A percentile compares a stretch with the other conserved stretches of the same genome.
Conservation (phyloP, 2,329 filamentous ascomycete genomes). For the Alternaria rosae region DNA sequence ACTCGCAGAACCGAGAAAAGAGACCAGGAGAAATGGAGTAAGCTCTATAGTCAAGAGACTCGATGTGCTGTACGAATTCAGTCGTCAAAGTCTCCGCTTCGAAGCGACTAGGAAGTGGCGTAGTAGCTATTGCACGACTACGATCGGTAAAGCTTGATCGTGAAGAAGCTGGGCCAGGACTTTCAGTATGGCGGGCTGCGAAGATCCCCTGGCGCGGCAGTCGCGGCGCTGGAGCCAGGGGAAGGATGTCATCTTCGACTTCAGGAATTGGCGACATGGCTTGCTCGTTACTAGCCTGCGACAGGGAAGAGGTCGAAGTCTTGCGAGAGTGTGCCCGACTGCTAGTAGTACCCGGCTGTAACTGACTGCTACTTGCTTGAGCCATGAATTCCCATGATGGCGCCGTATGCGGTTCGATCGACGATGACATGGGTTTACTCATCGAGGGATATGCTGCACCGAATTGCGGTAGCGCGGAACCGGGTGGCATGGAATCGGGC, state of each 20-base stretch:
- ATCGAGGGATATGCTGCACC: conserved; percentile 24
- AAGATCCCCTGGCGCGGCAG: conserved; percentile 44
- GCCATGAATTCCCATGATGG: conserved; percentile 49
- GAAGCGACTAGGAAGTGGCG: conserved; percentile 44
- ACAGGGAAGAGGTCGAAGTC: conserved; percentile 45
- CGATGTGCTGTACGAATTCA: conserved; percentile 43
- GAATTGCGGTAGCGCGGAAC: conserved; percentile 33
- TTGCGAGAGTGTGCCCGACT: conserved; percentile 37
- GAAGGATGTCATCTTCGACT: conserved; percentile 39
- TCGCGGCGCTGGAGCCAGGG: conserved; percentile 34
- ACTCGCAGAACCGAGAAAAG: conserved; percentile 42
- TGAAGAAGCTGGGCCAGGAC: conserved; percentile 34
- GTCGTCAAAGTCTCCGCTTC: conserved; percentile 47
- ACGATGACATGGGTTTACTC: conserved; percentile 31
- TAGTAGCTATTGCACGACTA: conserved; percentile 41
- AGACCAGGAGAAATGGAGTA: conserved; percentile 35
- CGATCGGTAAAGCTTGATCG: conserved; percentile 43
- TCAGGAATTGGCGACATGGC: conserved; percentile 38
- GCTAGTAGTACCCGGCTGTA: conserved; percentile 29
- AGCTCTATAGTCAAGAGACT: conserved; percentile 31
- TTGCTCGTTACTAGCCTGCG: conserved; percentile 39
- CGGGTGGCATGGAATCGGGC: conserved; percentile 41
- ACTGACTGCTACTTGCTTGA: conserved; percentile 27
- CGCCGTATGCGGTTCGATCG: conserved; percentile 39
- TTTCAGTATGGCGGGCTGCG: conserved; percentile 34